Conservation (phyloP, 164 flowering plant genomes). For the Umbilicus rupestris region DNA sequence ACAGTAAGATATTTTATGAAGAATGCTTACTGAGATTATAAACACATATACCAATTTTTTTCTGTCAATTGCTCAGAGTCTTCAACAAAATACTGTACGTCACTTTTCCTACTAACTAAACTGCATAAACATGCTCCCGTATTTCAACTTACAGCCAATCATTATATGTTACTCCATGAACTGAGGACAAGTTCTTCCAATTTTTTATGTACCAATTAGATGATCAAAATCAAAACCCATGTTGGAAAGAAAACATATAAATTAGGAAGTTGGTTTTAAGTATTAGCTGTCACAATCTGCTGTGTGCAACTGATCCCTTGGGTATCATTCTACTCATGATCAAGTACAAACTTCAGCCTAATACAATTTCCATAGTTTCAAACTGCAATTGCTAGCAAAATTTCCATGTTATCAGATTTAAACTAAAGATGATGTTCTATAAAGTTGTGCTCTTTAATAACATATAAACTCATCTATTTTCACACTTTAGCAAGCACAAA, state of each 20-base stretch:
- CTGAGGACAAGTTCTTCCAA: too few species aligned
- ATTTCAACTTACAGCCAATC: neutral
- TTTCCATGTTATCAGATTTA: too few species aligned
- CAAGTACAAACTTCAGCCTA: neutral
- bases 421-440: too few species aligned
- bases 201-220: too few species aligned
- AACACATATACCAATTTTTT: too few species aligned
- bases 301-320: neutral
- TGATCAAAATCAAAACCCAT: too few species aligned
- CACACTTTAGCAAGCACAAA: neutral
- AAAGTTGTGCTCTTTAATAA: too few species aligned
- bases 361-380: too few species aligned
- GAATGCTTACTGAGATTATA: neutral
- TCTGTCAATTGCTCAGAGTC: neutral
- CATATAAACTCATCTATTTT: too few species aligned
- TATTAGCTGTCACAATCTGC: neutral
- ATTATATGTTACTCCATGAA: neutral
- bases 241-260: neutral
- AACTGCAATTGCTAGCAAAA: too few species aligned
- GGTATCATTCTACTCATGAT: neutral
- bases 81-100: neutral
- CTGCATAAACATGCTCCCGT: neutral
- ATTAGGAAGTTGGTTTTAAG: neutral
- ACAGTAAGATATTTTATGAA: neutral
- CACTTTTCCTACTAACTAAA: neutral